Base-by-base conservation (phyloP, 768 basidiomycete species). In the Leccinum rimulosum region DNA sequence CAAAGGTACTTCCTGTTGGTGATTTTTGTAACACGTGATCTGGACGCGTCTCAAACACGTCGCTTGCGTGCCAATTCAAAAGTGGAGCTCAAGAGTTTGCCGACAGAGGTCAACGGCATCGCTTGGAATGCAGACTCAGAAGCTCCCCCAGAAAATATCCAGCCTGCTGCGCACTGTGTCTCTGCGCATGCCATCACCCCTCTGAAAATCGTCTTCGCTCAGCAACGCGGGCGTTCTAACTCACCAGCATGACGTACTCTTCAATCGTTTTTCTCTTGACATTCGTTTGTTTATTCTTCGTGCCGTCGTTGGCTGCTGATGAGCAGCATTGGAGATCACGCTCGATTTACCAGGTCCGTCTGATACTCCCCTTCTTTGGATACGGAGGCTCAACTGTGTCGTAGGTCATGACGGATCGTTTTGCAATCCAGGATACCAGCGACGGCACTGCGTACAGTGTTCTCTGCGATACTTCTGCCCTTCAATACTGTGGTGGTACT, bases 371-470 rank as follows among this genome's bases (percentile, higher is more conserved):
- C 11, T 15, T 35, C 7, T 9, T 3, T 52, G 15, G 45, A 14
- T 2, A 19, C 14, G 33, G 54, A 35, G 33, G 19, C 56, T 63
- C 19, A 60, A 43, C 12, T 6, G 28, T 17, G 22, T 45, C 15
- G 19, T 55, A 81, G 78, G 53, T 85, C 33, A 71, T 86, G 38
- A 84, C 84, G 1, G 85, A 86, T 63, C 74, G 85, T n/a, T 86
- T 85, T 63, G 84, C 85, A 14, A 80, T 82, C 6, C 77, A 79
- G 38, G 74, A 70, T 38, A 68, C 77, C 0, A 64, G 71, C 30
- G 35, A 68, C 48, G 63, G 54, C 6, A 62, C 67, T 1, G 68
- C 66, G 2, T 69, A 73, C 61, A 72, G 70, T 50, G 61, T 76
- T 43, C 57, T 73, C 2, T 85, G 84, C 66, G 74, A 84, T 62